Conservation (phyloP, 768 basidiomycete species). For the Paxillus ammoniavirescens region DNA sequence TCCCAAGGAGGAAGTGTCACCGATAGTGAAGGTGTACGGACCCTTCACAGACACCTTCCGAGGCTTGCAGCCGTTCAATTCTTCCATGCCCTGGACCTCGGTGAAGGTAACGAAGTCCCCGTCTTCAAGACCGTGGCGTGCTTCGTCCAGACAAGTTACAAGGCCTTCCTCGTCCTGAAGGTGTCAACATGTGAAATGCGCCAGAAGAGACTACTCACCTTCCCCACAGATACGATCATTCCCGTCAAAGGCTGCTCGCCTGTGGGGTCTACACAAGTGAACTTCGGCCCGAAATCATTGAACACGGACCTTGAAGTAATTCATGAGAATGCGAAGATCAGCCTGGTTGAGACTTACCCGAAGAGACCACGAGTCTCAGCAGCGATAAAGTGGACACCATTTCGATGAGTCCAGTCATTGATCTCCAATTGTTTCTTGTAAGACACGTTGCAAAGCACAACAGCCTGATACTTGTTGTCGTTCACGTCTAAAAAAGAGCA, state of each 20-base stretch:
- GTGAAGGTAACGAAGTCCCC: constrained; percentile 97
- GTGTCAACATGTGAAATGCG: not conserved
- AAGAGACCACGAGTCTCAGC: constrained; percentile 93
- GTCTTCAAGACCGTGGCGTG: constrained; percentile 97
- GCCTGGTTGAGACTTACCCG: constrained; percentile 53
- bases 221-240: constrained; percentile 94
- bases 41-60: constrained; percentile 92
- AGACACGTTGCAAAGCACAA: constrained; percentile 81
- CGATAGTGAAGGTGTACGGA: constrained; percentile 96
- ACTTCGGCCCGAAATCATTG: constrained; percentile 95
- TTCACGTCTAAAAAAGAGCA: not conserved
- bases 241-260: constrained; percentile 92
- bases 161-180: constrained; percentile 80
- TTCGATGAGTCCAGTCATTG: constrained; percentile 90
- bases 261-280: constrained; percentile 96
- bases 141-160: constrained; percentile 95
- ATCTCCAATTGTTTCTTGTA: constrained; percentile 88
- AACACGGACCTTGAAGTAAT: constrained; percentile 69
- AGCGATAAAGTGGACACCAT: constrained; percentile 88
- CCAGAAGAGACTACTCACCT: constrained; percentile 44
- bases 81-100: constrained; percentile 93
- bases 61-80: constrained; percentile 88
- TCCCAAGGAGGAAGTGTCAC: constrained; percentile 78
- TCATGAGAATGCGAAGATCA: not conserved
- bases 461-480: constrained; percentile 51